Base-by-base conservation (phyloP, 1,284 basidiomycete species). In the Rhizoctonia solani region DNA sequence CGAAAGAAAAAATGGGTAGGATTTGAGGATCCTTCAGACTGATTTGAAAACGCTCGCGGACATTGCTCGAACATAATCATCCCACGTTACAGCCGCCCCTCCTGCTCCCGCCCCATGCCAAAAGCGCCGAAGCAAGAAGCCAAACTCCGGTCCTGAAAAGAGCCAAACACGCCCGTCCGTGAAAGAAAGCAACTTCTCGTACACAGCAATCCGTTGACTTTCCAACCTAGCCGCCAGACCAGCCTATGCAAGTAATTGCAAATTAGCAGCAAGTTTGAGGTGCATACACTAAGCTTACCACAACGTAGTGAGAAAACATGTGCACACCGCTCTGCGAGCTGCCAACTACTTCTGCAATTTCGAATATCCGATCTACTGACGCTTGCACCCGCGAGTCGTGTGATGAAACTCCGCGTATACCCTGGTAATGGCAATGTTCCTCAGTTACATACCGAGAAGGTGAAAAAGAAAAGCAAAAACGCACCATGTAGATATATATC, bases 41-140 rank as follows among this genome's bases (percentile, higher is more conserved):
- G n/a, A n/a, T n/a, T n/a, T n/a, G n/a, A n/a, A n/a, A n/a, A n/a
- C n/a, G n/a, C n/a, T n/a, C n/a, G n/a, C n/a, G n/a, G n/a, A n/a
- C n/a, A n/a, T n/a, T n/a, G n/a, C n/a, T n/a, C 37, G 37, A 23
- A 58, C 30, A 49, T 59, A 59, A 8, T 59, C 56, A 8, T 49
- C 44, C 56, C 56, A 59, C 11, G 29, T 49, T n/a, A 59, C 44
- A 1, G 13, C 4, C 6, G 11, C 5, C 1, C 56, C 56, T 19
- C 30, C 56, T 9, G 14, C 30, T 11, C 56, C 56, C 29, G 56
- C 56, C 1, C 29, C 44, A 25, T 59, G 56, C 56, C 56, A 59
- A 13, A 59, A 16, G 19, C 32, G 25, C 42, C 49, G 44, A 3
- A 59, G 42, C n/a, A 59, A 42, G 1, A 30, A 30, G 11, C 34